Evolutionary conservation across 495 filamentous ascomycete species (phyloP), one percentile per base, ranked within the genome.

Genomic region (Hypoxylon fuscum): DNA sequence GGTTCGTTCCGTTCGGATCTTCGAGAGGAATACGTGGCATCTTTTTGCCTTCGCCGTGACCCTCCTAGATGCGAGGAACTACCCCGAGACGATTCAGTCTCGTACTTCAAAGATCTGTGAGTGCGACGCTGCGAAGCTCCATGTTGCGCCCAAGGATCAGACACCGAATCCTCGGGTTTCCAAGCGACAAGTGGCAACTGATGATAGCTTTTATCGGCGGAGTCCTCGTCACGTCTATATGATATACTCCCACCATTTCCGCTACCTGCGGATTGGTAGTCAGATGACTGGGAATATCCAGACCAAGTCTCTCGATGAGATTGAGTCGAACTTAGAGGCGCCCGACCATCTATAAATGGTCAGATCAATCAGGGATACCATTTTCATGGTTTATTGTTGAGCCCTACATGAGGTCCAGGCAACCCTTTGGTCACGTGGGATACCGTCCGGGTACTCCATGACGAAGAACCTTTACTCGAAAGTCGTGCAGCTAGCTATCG

Each of bases 391-490:
- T n/a, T n/a, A 35, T 35, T 5, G 6, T 21, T 38, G 23, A 43
- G 40, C 42, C 62, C 35, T 61, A 61, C 56, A 53, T 46, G 41
- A 48, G 27, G 31, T 14, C 56, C 45, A 43, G 21, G 51, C 31
- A 37, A 14, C 40, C 11, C 31, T 48, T 22, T 43, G 56, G 35
- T 59, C 46, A 42, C 56, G 40, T 48, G 51, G 51, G 43, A 22
- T 6, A 14, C 18, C 21, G 18, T 25, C 29, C 1, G 27, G 45
- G 27, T 59, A 42, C 1, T 44, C 49, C 48, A 42, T 52, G 15
- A 34, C 2, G 25, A 34, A 21, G 38, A 54, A 37, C n/a, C 23
- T 22, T 45, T n/a, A 22, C 7, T 50, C n/a, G 17, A 6, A 10
- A 37, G 6, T 15, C 23, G 31, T 37, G 20, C 21, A 17, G 10